Evolutionary conservation across 2,329 filamentous ascomycete species (phyloP).

Genomic region (Colletotrichum cereale): DNA sequence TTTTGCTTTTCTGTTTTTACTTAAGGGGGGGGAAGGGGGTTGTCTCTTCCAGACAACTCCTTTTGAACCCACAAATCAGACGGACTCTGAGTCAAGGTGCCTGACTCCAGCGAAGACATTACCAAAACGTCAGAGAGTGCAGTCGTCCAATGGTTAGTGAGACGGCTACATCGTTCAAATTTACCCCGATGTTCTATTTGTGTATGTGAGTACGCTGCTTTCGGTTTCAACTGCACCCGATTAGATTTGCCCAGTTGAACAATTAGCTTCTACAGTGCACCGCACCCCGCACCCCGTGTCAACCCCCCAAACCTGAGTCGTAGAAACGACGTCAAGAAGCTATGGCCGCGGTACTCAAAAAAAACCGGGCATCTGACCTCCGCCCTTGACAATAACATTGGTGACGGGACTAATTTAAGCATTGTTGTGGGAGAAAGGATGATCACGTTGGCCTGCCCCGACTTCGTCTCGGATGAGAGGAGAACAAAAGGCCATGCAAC

Average conservation of each 20-base stretch:
- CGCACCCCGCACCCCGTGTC: constrained; percentile 20
- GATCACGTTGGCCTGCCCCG: not conserved
- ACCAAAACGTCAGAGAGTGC: not conserved
- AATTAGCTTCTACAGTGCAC: not conserved
- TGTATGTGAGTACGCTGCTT: not conserved
- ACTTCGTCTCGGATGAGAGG: not conserved
- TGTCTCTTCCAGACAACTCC: too few species aligned
- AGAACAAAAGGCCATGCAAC: not conserved
- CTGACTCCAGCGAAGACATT: constrained; percentile 25
- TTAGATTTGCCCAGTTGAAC: constrained; percentile 15
- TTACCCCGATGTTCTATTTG: not conserved
- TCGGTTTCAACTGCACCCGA: not conserved
- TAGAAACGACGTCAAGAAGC: constrained; percentile 27
- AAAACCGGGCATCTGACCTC: not conserved
- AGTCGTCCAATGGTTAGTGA: constrained; percentile 12
- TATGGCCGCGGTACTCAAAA: too few species aligned
- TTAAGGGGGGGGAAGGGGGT: too few species aligned
- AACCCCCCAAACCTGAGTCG: constrained; percentile 16
- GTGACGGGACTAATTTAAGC: not conserved
- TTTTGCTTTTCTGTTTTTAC: too few species aligned
- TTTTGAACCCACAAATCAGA: not conserved
- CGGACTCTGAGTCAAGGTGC: constrained; percentile 21
- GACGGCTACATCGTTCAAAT: not conserved
- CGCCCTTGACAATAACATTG: not conserved
- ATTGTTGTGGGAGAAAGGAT: not conserved